Conservation (phyloP, 2,329 filamentous ascomycete species). For the Talaromyces sp. region DNA sequence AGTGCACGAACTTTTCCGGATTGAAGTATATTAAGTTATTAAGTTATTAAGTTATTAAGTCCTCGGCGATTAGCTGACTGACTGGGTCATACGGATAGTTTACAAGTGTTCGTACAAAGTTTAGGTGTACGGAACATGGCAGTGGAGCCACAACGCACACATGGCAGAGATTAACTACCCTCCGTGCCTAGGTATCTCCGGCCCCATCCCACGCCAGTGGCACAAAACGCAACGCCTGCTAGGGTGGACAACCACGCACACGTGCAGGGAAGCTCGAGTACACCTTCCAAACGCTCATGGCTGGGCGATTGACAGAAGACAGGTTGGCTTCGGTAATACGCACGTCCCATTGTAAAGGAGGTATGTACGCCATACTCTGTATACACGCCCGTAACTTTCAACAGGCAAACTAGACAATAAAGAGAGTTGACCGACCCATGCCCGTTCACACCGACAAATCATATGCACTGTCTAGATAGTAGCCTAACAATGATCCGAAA, state of each 20-base stretch:
- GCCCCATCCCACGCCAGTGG: not conserved
- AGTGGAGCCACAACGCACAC: conserved; percentile 3
- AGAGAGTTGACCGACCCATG: conserved; percentile 9
- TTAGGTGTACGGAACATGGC: not conserved
- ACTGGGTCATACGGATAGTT: not conserved
- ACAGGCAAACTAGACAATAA: not conserved
- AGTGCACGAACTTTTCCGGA: not conserved
- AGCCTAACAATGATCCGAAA: not conserved
- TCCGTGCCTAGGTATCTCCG: conserved; percentile 1
- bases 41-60: too few relatives aligned
- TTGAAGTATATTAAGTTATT: too few relatives aligned
- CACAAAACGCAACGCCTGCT: not conserved
- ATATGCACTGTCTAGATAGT: not conserved
- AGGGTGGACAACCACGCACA: not conserved
- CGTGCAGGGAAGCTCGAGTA: not conserved
- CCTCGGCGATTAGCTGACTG: not conserved
- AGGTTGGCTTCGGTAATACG: not conserved
- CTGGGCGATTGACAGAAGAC: not conserved
- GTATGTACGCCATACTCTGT: not conserved
- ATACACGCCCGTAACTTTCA: conserved; percentile 2
- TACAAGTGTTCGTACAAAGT: not conserved
- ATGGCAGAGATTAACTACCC: conserved; percentile 6
- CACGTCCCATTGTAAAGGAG: not conserved
- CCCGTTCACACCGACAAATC: not conserved
- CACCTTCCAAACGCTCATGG: not conserved